Percentiles rank a stretch among this genome's conserved stretches.
Evolutionary conservation across 495 filamentous ascomycete species (phyloP).

Genomic region (Neurospora tetrasperma): DNA sequence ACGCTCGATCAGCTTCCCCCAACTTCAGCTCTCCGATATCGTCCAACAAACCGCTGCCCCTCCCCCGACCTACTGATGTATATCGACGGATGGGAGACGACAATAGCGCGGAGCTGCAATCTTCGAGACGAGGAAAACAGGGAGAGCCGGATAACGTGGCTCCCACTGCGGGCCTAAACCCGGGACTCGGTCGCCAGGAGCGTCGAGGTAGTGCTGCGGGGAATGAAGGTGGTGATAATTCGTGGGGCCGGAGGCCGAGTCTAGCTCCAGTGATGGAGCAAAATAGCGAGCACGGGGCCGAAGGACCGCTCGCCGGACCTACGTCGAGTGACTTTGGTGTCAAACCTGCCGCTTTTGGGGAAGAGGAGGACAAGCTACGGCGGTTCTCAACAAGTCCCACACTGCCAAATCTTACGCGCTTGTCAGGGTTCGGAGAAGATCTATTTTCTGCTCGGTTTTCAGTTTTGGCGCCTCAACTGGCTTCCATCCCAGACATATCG

Average conservation of each 20-base stretch:
- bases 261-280: conserved; percentile 47
- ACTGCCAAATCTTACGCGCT: conserved; percentile 53
- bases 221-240: conserved; percentile 7
- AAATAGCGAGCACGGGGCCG: conserved; percentile 47
- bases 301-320: conserved; percentile 25
- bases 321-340: conserved; percentile 5
- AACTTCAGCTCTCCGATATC: conserved; percentile 13
- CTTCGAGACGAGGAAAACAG: conserved; percentile 36
- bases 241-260: conserved; percentile 23
- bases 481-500: conserved; percentile 4
- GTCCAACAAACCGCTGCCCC: conserved; percentile 42
- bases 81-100: conserved; percentile 67
- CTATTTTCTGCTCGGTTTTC: conserved; percentile 25
- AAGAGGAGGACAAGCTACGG: conserved; percentile 29
- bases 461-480: not conserved
- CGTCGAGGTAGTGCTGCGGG: not conserved
- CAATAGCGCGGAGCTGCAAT: conserved; percentile 42
- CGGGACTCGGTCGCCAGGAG: not conserved
- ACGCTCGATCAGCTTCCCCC: conserved; percentile 28
- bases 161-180: not conserved
- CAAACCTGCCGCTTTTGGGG: conserved; percentile 3
- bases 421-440: conserved; percentile 53
- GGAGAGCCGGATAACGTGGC: not conserved
- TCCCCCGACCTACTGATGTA: conserved; percentile 69
- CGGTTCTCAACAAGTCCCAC: conserved; percentile 39